Conservation (phyloP, 441 rosid species). For the Populus hybrid region DNA sequence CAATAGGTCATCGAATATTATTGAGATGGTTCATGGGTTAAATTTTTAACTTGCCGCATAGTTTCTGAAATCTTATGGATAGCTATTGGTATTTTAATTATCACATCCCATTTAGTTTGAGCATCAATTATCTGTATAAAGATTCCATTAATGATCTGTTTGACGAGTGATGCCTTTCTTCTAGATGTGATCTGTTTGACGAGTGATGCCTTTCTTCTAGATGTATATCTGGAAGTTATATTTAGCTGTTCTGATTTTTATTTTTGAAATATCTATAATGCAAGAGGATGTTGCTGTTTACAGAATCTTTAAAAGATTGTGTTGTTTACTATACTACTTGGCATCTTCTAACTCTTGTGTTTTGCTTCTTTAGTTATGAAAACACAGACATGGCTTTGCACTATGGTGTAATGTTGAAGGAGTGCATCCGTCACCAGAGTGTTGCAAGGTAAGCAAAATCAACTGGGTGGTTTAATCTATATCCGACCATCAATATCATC, state of each 20-base stretch:
- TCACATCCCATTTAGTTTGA: conserved; percentile 1
- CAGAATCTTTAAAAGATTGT: neutral
- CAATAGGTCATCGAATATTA: neutral
- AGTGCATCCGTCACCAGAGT: conserved; percentile 94
- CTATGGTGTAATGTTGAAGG: conserved; percentile 96
- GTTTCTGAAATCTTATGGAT: neutral
- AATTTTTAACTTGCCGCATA: neutral
- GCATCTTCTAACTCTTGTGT: conserved; percentile 18
- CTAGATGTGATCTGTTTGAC: neutral
- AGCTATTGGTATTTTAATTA: neutral
- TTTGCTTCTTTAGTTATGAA: conserved; percentile 55
- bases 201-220: neutral
- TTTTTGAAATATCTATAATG: neutral
- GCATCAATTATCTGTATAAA: neutral
- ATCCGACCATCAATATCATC: neutral
- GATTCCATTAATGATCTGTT: neutral
- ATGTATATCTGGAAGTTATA: neutral
- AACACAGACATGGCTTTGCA: conserved; percentile 91
- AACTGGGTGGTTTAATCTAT: conserved; percentile 6
- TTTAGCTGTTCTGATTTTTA: neutral
- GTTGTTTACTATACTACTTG: neutral
- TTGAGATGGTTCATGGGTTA: neutral
- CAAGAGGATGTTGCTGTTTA: neutral
- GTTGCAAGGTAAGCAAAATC: conserved; percentile 65
- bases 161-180: neutral